Percentiles rank a stretch among this genome's conserved stretches.
Conservation (phyloP, 2,329 filamentous ascomycete genomes). For the Clonostachys sp. region DNA sequence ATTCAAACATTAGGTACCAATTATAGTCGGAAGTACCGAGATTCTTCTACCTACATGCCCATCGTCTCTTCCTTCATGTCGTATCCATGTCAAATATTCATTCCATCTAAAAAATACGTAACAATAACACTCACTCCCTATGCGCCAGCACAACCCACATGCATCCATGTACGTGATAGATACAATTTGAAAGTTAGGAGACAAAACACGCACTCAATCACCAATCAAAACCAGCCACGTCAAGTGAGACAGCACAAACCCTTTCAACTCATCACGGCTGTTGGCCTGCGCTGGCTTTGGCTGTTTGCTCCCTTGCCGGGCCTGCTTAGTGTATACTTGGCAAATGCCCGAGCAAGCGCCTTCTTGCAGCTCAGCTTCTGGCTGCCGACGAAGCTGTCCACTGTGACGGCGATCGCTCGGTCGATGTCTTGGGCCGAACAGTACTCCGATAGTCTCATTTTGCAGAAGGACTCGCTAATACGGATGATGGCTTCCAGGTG, state of each 20-base stretch:
- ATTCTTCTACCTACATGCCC: too few relatives aligned
- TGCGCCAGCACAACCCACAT: too few relatives aligned
- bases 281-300: conserved; percentile 16
- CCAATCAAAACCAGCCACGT: too few relatives aligned
- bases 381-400: conserved; percentile 91
- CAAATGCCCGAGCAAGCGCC: conserved; percentile 87
- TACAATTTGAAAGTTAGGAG: too few relatives aligned
- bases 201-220: too few relatives aligned
- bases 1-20: too few relatives aligned
- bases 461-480: conserved; percentile 89
- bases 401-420: conserved; percentile 92
- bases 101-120: too few relatives aligned
- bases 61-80: too few relatives aligned
- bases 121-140: too few relatives aligned
- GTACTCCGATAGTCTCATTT: conserved; percentile 97
- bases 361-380: conserved; percentile 99
- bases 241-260: neutral
- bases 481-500: conserved; percentile 98
- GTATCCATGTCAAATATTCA: too few relatives aligned
- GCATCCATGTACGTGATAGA: too few relatives aligned
- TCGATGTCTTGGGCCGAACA: conserved; percentile 89
- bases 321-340: conserved; percentile 75
- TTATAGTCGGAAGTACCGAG: too few relatives aligned
- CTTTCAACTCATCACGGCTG: conserved; percentile 19
- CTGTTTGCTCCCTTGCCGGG: conserved; percentile 26